Evolutionary conservation across 371 early-diverging fungal genomes (phyloP), one percentile per base, ranked within the genome.

Genomic region (Rhizomucor miehei): DNA sequence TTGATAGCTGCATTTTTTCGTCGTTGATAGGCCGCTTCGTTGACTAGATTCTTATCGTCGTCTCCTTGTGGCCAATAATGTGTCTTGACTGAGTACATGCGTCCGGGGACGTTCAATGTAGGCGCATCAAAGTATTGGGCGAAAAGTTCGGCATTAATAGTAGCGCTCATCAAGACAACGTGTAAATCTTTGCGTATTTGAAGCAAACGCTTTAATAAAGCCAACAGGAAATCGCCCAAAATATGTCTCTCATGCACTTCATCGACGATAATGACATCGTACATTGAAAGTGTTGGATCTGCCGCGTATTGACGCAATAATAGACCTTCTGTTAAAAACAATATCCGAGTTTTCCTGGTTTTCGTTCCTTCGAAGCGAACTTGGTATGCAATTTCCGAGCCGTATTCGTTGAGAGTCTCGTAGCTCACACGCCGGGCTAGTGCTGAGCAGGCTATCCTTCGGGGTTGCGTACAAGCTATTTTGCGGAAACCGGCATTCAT

Each of bases 381-480:
- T 69, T 86, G 83, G 57, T 85, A 88, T 0, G 85, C 89, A 49
- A 88, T 77, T 51, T 86, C 76, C 0, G 84, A 77, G 13, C 87
- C 89, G 56, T 84, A 84, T 45, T 73, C 78, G 56, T 86, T 81
- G 54, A 82, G 48, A 1, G 79, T 81, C 56, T 88, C 88, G 56
- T 74, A 77, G 44, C 78, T 78, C 0, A 92, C 92, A 54, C 93
- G 87, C 49, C 81, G 62, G 4, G 95, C 93, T n/a, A 98, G 80
- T 12, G 91, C 85, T 29, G 85, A 88, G 44, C 94, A 91, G 0
- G 97, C 95, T 57, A 97, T 90, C 39, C 96, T 81, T 14, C 97
- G 80, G 4, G 97, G 97, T 63, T 97, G 97, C 1, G 99, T 97
- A 71, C 95, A 89, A 3, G 92, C 86, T 45, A 98, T 89, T 44